Base-by-base conservation (phyloP, 2,329 filamentous ascomycete genomes). In the Leptographium flavum region DNA sequence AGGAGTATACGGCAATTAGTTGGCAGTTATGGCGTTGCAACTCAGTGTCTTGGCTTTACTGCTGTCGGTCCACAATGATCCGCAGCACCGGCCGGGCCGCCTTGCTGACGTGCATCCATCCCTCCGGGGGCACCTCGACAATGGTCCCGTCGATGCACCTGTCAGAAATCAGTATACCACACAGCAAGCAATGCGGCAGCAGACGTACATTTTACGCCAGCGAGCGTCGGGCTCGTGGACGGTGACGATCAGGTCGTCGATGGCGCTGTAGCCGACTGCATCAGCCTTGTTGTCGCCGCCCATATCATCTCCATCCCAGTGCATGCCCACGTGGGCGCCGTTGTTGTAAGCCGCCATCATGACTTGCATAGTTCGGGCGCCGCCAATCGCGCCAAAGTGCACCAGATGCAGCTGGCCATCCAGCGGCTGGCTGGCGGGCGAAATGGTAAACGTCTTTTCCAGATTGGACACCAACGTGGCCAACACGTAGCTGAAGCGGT, bases 111-210 rank as follows among this genome's bases (percentile, higher is more conserved):
- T 76, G 73, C 60, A 94, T 74, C 69, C 76, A 81, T 0, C 87
- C 87, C 2, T 73, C 78, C 43, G 68, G 60, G 19, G 83, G 81
- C 1, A 94, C 65, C 47, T 76, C 72, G 3, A 95, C 76, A 55
- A 94, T 93, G 44, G 82, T 87, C 3, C 90, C 90, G 60, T 96
- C 90, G n/a, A 96, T 70, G 59, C 90, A 96, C n/a, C 50, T 51
- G 23, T 5, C 1, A 5, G 2, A 15, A 3, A 37, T 51, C 27
- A 52, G 50, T 17, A 36, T 7, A 6, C 39, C 19, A 4, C 15
- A 13, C 4, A 8, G 22, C 17, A 17, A 1, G 9, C n/a, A 33
- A 17, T 17, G 14, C 8, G 8, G 19, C 7, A 15, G 23, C 6
- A 3, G n/a, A 33, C 50, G n/a, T 40, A 52, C 14, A 94, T 74